Base-by-base conservation (phyloP, 1,284 basidiomycete species). In the Tilletia indica region DNA sequence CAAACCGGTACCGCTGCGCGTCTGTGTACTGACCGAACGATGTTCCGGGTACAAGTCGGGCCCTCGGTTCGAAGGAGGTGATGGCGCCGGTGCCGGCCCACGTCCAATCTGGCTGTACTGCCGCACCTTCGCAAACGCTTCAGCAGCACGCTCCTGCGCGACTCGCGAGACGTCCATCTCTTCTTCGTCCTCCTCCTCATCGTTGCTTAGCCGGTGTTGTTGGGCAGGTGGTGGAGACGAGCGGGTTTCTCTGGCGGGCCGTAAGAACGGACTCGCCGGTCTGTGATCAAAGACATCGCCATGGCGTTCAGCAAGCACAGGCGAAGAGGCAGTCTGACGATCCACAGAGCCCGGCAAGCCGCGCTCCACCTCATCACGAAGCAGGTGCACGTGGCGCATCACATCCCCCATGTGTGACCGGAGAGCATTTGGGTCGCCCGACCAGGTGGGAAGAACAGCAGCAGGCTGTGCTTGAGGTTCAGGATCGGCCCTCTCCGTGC, bases 181-280 rank as follows among this genome's bases (percentile, higher is more conserved):
- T 31, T 19, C 51, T n/a, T 54, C 51, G n/a, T 54, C 51, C 51
- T 54, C 51, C 19, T n/a, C 51, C 51, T 54, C 51, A n/a, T 49
- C 48, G 12, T 49, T n/a, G 21, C 51, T 19, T 54, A 8, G 19
- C 2, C 16, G 21, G 51, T 54, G 51, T 19, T 54, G 51, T 6
- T 9, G 8, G 19, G 21, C 51, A 19, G 51, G 51, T 19, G 51
- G 16, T 6, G 51, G 51, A 6, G 51, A 54, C 51, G 51, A 54
- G 1, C 21, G 51, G 19, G 51, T 54, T 8, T 19, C 51, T 19
- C 51, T 9, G 8, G 51, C 16, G 9, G 42, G 42, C 1, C 42
- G 42, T 14, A 45, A 45, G 42, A 45, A 45, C 9, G 42, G 42
- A 3, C 42, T 45, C 9, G 42, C 42, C 42, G 42, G 42, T 45